phyloP scores from a whole-genome alignment of 2,329 filamentous ascomycete genomes.

The Neofusicoccum umdonicola region DNA sequence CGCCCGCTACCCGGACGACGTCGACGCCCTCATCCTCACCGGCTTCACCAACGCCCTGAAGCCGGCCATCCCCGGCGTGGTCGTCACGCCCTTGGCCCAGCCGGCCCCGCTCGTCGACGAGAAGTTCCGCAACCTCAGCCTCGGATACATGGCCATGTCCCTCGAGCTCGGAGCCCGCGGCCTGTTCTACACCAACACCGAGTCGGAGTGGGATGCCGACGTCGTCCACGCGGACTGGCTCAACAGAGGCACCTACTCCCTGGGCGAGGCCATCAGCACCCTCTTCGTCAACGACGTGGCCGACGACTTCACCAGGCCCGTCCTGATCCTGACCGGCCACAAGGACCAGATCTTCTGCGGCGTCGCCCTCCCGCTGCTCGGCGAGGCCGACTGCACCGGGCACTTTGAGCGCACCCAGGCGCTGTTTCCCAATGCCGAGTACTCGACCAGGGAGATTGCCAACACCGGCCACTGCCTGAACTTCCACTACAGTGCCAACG shows the following conservation, averaged over 20 bases:
- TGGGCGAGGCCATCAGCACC: constrained; percentile 9
- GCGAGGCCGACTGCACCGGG: background rate
- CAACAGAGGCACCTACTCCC: background rate
- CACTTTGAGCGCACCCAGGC: background rate
- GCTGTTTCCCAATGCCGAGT: background rate
- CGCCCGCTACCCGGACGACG: constrained; percentile 30
- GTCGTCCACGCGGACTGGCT: background rate
- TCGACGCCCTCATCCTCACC: constrained; percentile 39
- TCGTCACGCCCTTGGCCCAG: background rate
- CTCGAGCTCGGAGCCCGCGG: background rate
- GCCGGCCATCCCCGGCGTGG: background rate
- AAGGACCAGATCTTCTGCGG: constrained; percentile 15
- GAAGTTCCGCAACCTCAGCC: background rate
- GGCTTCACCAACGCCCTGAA: constrained; percentile 25
- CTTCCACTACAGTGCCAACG: background rate
- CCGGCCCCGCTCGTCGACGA: constrained; percentile 3
- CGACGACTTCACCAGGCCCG: background rate
- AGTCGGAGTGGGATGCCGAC: background rate
- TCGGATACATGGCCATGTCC: constrained; percentile 6
- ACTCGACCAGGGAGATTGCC: background rate
- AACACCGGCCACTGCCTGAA: background rate
- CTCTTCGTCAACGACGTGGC: constrained; percentile 5
- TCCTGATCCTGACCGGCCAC: constrained; percentile 8
- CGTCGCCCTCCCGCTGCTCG: constrained; percentile 1
- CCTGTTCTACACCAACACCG: background rate